A percentile compares a stretch with the other conserved stretches of the same genome.
Conservation (phyloP, 495 filamentous ascomycete species). For the Geopyxis carbonaria region DNA sequence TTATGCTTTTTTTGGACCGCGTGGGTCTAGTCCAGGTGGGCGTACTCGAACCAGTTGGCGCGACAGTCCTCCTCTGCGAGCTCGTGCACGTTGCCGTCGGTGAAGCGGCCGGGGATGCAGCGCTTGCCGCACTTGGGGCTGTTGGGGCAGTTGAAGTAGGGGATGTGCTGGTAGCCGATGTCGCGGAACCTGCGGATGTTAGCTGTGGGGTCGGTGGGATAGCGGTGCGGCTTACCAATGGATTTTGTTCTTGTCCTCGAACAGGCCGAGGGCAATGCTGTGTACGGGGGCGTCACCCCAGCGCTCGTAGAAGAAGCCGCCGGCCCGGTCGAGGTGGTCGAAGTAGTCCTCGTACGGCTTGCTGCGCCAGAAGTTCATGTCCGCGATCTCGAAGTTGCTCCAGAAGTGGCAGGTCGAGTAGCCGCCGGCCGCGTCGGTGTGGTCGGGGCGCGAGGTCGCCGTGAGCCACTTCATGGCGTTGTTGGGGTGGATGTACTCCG, state of each 20-base stretch:
- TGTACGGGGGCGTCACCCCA: conserved; percentile 99
- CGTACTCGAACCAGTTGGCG: conserved; percentile 91
- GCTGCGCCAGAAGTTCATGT: conserved; percentile 87
- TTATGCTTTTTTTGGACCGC: too few species aligned
- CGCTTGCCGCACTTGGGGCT: conserved; percentile 77
- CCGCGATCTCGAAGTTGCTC: conserved; percentile 97
- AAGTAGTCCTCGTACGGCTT: conserved; percentile 90
- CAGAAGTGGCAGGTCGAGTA: conserved; percentile 99
- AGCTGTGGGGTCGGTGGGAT: conserved; percentile 8
- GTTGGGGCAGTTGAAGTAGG: conserved; percentile 97
- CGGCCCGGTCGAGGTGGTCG: conserved; percentile 80
- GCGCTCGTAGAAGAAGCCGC: conserved; percentile 96
- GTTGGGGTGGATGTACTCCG: conserved; percentile 61
- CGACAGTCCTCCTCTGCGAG: conserved; percentile 86
- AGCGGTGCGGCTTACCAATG: conserved; percentile 51
- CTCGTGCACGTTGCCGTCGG: conserved; percentile 51
- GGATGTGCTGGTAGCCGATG: conserved; percentile 96
- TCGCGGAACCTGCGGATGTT: conserved; percentile 69
- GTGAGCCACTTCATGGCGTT: conserved; percentile 78
- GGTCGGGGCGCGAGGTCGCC: conserved; percentile 53
- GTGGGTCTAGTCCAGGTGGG: conserved; percentile 46
- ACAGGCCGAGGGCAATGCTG: conserved; percentile 81
- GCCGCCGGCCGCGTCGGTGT: conserved; percentile 63
- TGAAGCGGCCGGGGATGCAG: conserved; percentile 70
- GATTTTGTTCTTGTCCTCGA: conserved; percentile 76